These are phyloP conservation scores for Chaetomium sp. DNA, from an alignment of 2,329 filamentous ascomycete species.

Conservation along the genomic window DNA sequence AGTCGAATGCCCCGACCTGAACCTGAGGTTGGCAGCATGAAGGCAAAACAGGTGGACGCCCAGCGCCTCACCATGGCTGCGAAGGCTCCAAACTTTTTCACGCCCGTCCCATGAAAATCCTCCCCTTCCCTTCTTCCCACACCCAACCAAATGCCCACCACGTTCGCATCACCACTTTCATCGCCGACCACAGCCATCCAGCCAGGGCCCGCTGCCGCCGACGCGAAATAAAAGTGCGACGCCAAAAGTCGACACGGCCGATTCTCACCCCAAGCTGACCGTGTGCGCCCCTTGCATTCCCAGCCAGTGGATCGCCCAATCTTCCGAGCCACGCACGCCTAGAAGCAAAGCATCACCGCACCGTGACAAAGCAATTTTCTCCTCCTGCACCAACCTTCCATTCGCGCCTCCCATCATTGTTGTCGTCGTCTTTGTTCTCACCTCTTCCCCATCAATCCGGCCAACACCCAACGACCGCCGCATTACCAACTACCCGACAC, in stretches of 20 bases:
- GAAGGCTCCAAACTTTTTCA: slow-evolving; percentile 25
- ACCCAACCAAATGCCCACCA: slow-evolving; percentile 20
- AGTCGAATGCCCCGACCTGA: slow-evolving; percentile 25
- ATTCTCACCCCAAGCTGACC: slow-evolving; percentile 22
- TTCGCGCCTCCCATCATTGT: not conserved
- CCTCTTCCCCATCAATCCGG: not conserved
- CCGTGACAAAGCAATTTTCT: slow-evolving; percentile 18
- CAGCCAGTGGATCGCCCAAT: slow-evolving; percentile 21
- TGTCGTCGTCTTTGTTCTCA: not conserved
- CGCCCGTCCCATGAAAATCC: slow-evolving; percentile 18
- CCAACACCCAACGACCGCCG: not conserved
- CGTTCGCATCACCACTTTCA: slow-evolving; percentile 14
- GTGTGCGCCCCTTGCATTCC: slow-evolving; percentile 18
- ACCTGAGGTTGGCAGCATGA: slow-evolving; percentile 25
- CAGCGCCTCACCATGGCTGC: slow-evolving; percentile 25
- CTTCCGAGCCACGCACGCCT: slow-evolving; percentile 13
- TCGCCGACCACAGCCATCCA: slow-evolving; percentile 13
- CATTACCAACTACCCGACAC: slow-evolving; percentile 6
- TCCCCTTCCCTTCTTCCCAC: slow-evolving; percentile 12
- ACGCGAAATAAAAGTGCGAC: slow-evolving; percentile 25
- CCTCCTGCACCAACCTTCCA: slow-evolving; percentile 7
- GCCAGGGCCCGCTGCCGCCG: slow-evolving; percentile 17
- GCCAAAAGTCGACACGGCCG: slow-evolving; percentile 21
- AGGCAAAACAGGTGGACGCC: slow-evolving; percentile 27
- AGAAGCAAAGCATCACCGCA: slow-evolving; percentile 13